Evolutionary conservation across 1,284 basidiomycete species (phyloP).

Genomic region (Puccinia coronata): DNA sequence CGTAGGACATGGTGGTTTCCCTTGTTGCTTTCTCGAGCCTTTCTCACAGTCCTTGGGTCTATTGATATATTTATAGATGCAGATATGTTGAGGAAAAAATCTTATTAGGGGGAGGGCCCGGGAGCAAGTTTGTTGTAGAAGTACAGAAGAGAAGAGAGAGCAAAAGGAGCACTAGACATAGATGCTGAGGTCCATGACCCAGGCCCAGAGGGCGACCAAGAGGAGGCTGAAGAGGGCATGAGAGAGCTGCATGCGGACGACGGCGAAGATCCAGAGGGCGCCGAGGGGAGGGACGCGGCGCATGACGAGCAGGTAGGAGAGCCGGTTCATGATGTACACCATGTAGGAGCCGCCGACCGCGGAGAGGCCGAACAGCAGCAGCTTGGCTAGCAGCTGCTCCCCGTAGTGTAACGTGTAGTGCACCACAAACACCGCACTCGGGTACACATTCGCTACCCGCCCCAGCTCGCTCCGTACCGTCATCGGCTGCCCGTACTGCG

Average conservation of each 20-base stretch:
- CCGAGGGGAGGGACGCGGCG: constrained; percentile 58
- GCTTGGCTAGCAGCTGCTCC: constrained; percentile 41
- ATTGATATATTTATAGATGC: too few relatives aligned
- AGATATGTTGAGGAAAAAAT: too few relatives aligned
- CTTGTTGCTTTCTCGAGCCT: too few relatives aligned
- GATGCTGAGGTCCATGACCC: constrained; percentile 52
- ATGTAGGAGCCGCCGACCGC: constrained; percentile 52
- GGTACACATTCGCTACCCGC: constrained; percentile 18
- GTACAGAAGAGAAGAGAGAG: too few relatives aligned
- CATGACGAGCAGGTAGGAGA: constrained; percentile 55
- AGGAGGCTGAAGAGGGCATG: constrained; percentile 55
- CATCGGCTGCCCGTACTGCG: constrained; percentile 46
- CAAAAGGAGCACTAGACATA: constrained; percentile 37
- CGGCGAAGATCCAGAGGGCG: constrained; percentile 58
- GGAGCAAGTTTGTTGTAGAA: too few relatives aligned
- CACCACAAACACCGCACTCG: constrained; percentile 49
- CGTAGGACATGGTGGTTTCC: too few relatives aligned
- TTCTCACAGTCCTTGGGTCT: too few relatives aligned
- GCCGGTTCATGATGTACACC: constrained; percentile 52
- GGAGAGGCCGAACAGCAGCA: constrained; percentile 50
- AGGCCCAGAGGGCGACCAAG: constrained; percentile 53
- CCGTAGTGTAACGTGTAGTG: constrained; percentile 51
- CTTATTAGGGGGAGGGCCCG: too few relatives aligned
- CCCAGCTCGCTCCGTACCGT: constrained; percentile 22
- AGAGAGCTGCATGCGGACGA: constrained; percentile 57